Evolutionary conservation across 345 rosid species (phyloP), one percentile per base, ranked within the genome.

Genomic region (Toxicodendron radicans): DNA sequence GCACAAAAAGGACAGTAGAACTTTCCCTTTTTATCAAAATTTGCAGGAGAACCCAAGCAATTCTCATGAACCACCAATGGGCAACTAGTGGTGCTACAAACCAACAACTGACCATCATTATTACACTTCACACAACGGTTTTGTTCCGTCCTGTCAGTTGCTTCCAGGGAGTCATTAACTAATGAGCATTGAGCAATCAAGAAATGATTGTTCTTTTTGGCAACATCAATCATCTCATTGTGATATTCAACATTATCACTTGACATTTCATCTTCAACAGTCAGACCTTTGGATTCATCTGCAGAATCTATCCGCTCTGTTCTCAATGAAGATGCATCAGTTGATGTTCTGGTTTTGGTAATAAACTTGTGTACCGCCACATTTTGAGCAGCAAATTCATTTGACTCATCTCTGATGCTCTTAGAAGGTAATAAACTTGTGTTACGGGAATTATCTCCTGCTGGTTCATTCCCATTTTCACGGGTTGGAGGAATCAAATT

Each of bases 1-100:
- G 84, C 78, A 79, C 95, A 90, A 74, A 84, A 87, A 17, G 89
- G 90, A 64, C 92, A 90, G 73, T 64, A 73, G 71, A 85, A 88
- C 11, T 76, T 73, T 18, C 86, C 85, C 0, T 68, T 70, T 38
- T 77, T 73, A 79, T 84, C 85, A 68, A 82, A 81, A 38, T 35
- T 76, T 21, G 80, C 79, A 9, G 79, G 64, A 24, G 60, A 82
- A 73, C 78, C 87, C 77, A 88, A 72, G 75, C 92, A 90, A 21
- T 75, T 70, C 66, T 81, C 82, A 41, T 88, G 92, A 79, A 87
- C 82, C 30, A 60, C 79, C 77, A 87, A 20, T 61, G 86, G 82
- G 77, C 92, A 90, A 54, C 74, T 77, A 65, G 52, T 68, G 48
- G 82, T 69, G 75, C 68, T 77, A 76, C 95, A 90, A 48, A 64